These are phyloP conservation scores for Abelmoschus esculentus DNA, from an alignment of 345 rosid genomes.

Conservation along the genomic window DNA sequence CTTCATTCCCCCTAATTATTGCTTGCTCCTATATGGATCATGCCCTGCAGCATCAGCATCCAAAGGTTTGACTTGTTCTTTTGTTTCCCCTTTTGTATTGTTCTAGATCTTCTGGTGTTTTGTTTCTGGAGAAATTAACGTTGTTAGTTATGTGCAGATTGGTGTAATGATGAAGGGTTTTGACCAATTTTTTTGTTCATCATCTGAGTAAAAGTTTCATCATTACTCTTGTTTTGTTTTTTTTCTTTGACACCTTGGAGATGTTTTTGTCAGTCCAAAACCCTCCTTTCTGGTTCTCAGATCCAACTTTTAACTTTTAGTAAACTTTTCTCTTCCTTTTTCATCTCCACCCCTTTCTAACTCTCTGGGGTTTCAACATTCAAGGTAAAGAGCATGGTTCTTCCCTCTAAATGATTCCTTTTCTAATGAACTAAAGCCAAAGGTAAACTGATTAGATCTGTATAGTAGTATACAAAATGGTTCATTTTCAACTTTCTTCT, in stretches of 20 bases:
- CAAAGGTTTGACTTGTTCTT: constrained; percentile 21
- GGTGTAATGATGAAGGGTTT: constrained; percentile 42
- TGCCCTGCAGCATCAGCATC: constrained; percentile 3
- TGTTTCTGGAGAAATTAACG: constrained; percentile 20
- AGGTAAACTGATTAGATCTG: background rate
- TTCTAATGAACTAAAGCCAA: background rate
- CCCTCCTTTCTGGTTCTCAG: constrained; percentile 24
- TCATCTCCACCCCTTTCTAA: background rate
- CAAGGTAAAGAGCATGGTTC: constrained; percentile 7
- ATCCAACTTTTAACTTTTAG: constrained; percentile 29
- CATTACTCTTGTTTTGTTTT: constrained; percentile 33
- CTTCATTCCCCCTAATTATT: constrained; percentile 92
- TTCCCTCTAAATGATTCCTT: background rate
- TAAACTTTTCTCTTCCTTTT: constrained; percentile 5
- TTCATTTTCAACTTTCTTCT: background rate
- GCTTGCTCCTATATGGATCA: constrained; percentile 40
- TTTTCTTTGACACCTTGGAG: constrained; percentile 22
- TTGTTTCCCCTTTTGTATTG: background rate
- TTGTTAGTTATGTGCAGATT: background rate
- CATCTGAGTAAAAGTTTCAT: constrained; percentile 33
- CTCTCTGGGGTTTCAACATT: constrained; percentile 33
- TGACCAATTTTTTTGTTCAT: constrained; percentile 28
- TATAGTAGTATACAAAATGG: background rate
- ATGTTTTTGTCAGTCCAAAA: constrained; percentile 21
- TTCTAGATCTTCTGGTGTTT: background rate